Evolutionary conservation across 768 basidiomycete genomes (phyloP), one percentile per base, ranked within the genome.

Genomic region (Russula olivacea): DNA sequence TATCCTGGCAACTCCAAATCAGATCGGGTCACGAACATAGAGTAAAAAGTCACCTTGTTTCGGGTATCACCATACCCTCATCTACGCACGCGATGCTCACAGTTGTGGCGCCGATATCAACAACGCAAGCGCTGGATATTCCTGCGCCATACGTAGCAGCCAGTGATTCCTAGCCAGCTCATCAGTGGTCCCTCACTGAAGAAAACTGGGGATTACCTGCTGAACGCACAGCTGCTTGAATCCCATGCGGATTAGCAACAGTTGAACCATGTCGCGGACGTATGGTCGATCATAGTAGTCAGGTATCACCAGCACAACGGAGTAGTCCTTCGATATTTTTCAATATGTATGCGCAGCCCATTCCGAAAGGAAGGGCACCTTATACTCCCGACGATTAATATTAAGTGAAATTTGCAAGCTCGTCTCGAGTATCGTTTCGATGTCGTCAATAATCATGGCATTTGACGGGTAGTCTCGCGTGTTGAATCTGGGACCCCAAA

Each of bases 121-220:
- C 90, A 5, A 99, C 91, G 70, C 97, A 98, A 12, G 95, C 97
- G 69, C 86, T 89, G 0, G 92, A 92, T 56, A 98, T 86, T 8
- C 96, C 96, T 8, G 96, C 94, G 23, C 95, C 95, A 71, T 95
- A 98, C 0, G 93, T 93, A 4, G 95, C 93, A 38, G 91, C 90
- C 45, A 96, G 78, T 4, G 93, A 89, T 79, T 97, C 95, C 92
- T 97, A 66, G 62, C 4, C 48, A 48, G 32, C 32, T 17, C 48
- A 55, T 59, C 36, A 65, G 32, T 61, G 12, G 48, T 56, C 40
- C 41, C 38, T 48, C 25, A 57, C 32, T 25, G 52, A 61, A 14
- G 36, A 45, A 54, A 49, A 49, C 23, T 12, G 36, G 28, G 52
- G n/a, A 54, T 12, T 55, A 88, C 94, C 81, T 98, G 97, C 73